Base-by-base conservation (phyloP, 352 stramenopile species). In the Phytophthora europaea region DNA sequence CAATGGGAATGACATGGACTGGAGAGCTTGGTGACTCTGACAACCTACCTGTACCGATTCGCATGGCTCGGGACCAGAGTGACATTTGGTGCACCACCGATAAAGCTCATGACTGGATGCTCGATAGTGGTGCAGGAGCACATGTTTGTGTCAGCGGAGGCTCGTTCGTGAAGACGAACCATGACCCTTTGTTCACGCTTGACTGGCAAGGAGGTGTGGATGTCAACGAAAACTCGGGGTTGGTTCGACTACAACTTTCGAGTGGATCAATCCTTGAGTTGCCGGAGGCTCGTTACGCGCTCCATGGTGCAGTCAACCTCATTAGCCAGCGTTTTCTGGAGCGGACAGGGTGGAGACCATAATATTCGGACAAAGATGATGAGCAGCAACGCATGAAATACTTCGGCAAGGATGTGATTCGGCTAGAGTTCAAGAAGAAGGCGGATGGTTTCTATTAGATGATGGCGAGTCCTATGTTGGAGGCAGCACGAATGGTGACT, bases 371-470 rank as follows among this genome's bases (percentile, higher is more conserved):
- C 12, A 43, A 12, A 4, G 36, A 43, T 6, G 36, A 43, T 43
- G 36, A 43, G 6, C 4, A 43, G 10, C 36, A 43, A 6, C 36
- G 36, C 6, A 6, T 43, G 4, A 43, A 43, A 6, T 43, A 43
- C 12, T 43, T 43, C 4, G 36, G 6, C 36, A 43, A 43, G 36
- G 36, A 43, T 6, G 36, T 0, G 0, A 43, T 16, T 43, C 36
- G 36, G 6, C 12, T 43, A 4, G 36, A 43, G 36, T 43, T 43
- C 36, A 7, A 1, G 4, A 43, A 43, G 36, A 43, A 43, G 12
- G 36, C 36, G 12, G 12, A 43, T 12, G 53, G 28, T 15, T 60
- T 60, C 13, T 48, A 60, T 18, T 60, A 33, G 33, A 60, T 45
- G 31, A 48, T 31, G 33, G 53, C 53, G 6, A 60, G n/a, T 3